Conservation (phyloP, 2,329 filamentous ascomycete species). For the Penicillium sp. region DNA sequence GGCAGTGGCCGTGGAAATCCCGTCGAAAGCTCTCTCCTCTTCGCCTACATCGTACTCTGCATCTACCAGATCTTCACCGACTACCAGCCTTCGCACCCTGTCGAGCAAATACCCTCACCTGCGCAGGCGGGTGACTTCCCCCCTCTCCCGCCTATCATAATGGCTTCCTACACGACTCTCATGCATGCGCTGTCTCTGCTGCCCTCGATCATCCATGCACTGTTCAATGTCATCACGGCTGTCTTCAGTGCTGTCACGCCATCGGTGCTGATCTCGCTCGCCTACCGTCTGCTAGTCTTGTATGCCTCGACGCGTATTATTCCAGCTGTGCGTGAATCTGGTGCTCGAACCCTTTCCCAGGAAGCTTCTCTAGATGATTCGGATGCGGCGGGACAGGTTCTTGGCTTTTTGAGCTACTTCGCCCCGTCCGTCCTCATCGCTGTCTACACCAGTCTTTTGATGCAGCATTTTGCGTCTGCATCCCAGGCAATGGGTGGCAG, state of each 20-base stretch:
- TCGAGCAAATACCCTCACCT: slow-evolving; percentile 57
- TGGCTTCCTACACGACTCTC: slow-evolving; percentile 95
- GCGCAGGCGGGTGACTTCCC: slow-evolving; percentile 76
- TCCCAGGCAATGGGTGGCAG: slow-evolving; percentile 63
- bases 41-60: slow-evolving; percentile 97
- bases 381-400: slow-evolving; percentile 77
- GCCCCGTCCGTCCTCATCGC: slow-evolving; percentile 92
- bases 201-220: slow-evolving; percentile 81
- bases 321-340: slow-evolving; percentile 85
- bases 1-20: slow-evolving; percentile 92
- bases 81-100: slow-evolving; percentile 79
- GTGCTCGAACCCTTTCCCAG: slow-evolving; percentile 79
- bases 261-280: slow-evolving; percentile 91
- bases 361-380: slow-evolving; percentile 85
- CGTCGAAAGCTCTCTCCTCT: slow-evolving; percentile 91
- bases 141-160: slow-evolving; percentile 94
- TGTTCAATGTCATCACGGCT: slow-evolving; percentile 83
- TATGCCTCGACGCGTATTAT: slow-evolving; percentile 96
- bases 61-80: slow-evolving; percentile 99
- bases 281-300: slow-evolving; percentile 91
- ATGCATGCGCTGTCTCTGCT: slow-evolving; percentile 81
- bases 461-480: slow-evolving; percentile 90
- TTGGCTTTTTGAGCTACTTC: slow-evolving; percentile 90
- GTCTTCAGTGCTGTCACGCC: slow-evolving; percentile 95
- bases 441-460: slow-evolving; percentile 91